Conservation (phyloP, 257 asterid species). For the Solanum microdontum region DNA sequence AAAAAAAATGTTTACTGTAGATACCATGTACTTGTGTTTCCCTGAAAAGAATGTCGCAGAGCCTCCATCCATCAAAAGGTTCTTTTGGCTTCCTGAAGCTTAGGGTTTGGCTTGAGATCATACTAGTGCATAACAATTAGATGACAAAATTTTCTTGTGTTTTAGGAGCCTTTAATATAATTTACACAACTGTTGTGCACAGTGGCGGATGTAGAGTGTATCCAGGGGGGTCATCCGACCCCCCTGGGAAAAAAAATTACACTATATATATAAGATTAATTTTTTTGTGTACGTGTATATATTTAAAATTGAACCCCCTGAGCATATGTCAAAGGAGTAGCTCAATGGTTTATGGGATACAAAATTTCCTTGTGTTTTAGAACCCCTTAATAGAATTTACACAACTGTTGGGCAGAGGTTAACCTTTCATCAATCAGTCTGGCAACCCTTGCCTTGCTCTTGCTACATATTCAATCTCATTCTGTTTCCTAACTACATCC, state of each 20-base stretch:
- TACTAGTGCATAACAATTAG: background rate
- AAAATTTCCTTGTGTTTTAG: background rate
- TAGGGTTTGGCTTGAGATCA: background rate
- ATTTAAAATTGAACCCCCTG: too few species aligned
- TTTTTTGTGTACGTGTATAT: too few species aligned
- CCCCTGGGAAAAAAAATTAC: too few species aligned
- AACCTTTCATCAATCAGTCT: background rate
- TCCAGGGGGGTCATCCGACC: too few species aligned
- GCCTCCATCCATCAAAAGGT: background rate
- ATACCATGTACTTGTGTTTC: background rate
- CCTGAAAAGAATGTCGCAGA: background rate
- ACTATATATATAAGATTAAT: too few species aligned
- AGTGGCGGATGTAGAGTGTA: too few species aligned
- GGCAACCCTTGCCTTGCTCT: background rate
- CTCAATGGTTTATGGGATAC: too few species aligned
- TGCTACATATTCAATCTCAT: background rate
- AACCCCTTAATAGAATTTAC: background rate
- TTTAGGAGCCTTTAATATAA: background rate
- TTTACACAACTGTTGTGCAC: background rate
- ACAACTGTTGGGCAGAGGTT: background rate
- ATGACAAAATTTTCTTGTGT: background rate
- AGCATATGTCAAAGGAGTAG: too few species aligned
- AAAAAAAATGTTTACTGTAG: background rate
- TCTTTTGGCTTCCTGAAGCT: background rate
- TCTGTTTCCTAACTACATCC: background rate